Evolutionary conservation across 257 asterid species (phyloP), one percentile per base, ranked within the genome.

Genomic region (Knoxia roxburghii): DNA sequence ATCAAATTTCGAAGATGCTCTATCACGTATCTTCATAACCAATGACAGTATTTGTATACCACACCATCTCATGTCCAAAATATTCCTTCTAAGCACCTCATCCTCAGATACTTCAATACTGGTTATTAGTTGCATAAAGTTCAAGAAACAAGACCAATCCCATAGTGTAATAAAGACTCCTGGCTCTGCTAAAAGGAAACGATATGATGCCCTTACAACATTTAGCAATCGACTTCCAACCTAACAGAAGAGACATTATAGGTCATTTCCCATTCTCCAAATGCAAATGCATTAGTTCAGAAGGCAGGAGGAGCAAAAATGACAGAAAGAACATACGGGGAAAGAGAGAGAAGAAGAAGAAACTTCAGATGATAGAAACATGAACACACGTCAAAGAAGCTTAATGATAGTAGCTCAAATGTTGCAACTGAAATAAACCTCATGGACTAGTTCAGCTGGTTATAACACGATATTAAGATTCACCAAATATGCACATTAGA

Each of bases 121-220:
- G 64, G 63, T 45, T 43, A 70, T 61, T 79, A 74, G 87, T 60
- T 65, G 75, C 73, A 78, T 68, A 74, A 85, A 64, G 72, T 83
- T 84, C 79, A 88, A 61, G 73, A 84, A 78, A 78, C 87, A 83
- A 67, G 99, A 88, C 97, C 97, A 90, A 72, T 94, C 80, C 99
- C 99, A 94, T 65, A 79, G 56, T 39, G 83, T 79, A 30, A 83
- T 76, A 81, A 90, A 88, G 74, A 82, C 80, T 51, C 79, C 87
- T 23, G 87, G 84, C 75, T 84, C 86, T 75, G 82, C 78, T 72
- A 75, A 78, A 79, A 90, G 88, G 73, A 90, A 79, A 51, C 90
- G 89, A 48, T 86, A 85, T 26, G 97, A 85, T 62, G 83, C 77
- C 52, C 84, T 84, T 37, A 86, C 80, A 65, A 78, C 90, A 78